phyloP scores from a whole-genome alignment of 495 filamentous ascomycete species.

The Aspergillus bertholletiae region DNA sequence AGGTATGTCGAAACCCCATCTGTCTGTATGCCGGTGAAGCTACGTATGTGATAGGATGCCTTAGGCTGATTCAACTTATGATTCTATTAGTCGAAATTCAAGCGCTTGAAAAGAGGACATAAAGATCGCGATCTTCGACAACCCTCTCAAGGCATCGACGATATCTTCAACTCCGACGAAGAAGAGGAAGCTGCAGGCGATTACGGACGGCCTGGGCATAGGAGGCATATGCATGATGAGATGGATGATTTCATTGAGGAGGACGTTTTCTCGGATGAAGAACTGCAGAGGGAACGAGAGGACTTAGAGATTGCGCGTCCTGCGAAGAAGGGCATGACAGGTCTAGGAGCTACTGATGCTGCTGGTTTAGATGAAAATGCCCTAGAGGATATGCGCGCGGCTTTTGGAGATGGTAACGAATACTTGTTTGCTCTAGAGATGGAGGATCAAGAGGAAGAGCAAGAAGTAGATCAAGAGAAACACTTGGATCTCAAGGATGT shows the following conservation, averaged over 20 bases:
- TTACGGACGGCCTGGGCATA: slow-evolving; percentile 53
- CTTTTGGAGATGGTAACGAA: slow-evolving; percentile 91
- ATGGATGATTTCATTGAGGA: slow-evolving; percentile 98
- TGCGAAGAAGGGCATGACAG: slow-evolving; percentile 53
- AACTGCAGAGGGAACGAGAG: slow-evolving; percentile 71
- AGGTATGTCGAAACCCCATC: slow-evolving; percentile 46
- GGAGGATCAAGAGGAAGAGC: slow-evolving; percentile 65
- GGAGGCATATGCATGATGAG: slow-evolving; percentile 67
- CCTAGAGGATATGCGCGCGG: slow-evolving; percentile 88
- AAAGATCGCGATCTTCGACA: slow-evolving; percentile 61
- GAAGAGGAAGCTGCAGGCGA: slow-evolving; percentile 64
- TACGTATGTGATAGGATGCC: neutral
- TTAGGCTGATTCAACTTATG: slow-evolving; percentile 1
- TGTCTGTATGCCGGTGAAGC: neutral
- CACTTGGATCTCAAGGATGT: slow-evolving; percentile 94
- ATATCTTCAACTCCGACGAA: slow-evolving; percentile 90
- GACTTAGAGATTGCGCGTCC: slow-evolving; percentile 83
- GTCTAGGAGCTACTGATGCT: slow-evolving; percentile 59
- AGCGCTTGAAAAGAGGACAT: slow-evolving; percentile 90
- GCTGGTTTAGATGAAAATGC: slow-evolving; percentile 86
- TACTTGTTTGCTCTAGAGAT: slow-evolving; percentile 90
- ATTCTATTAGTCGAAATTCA: slow-evolving; percentile 71
- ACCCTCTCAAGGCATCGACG: slow-evolving; percentile 68
- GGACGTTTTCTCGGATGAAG: slow-evolving; percentile 87
- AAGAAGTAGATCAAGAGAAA: slow-evolving; percentile 66